Percentiles rank a stretch among this genome's conserved stretches.
These are phyloP conservation scores for Castanea sativa DNA, from an alignment of 306 rosid genomes.

Conservation along the genomic window DNA sequence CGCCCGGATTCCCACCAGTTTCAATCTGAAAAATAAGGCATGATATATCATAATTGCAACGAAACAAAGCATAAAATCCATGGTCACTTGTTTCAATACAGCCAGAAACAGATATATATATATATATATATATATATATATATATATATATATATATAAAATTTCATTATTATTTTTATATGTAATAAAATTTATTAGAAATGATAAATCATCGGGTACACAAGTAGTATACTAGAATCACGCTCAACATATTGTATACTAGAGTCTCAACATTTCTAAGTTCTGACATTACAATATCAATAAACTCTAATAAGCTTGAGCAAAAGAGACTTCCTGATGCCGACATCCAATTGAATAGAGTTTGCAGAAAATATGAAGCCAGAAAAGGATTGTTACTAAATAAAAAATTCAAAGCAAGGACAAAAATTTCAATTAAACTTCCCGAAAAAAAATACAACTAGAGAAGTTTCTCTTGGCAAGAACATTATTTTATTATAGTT, in stretches of 20 bases:
- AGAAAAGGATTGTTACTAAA: not conserved
- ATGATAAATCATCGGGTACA: too few species aligned
- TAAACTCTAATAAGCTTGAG: too few species aligned
- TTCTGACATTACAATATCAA: too few species aligned
- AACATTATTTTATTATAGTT: not conserved
- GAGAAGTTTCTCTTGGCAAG: not conserved
- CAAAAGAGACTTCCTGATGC: too few species aligned
- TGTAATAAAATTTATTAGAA: too few species aligned
- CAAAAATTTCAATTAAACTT: not conserved
- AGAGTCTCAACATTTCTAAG: too few species aligned
- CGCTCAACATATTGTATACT: too few species aligned
- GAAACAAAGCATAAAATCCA: constrained; percentile 21
- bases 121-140: not conserved
- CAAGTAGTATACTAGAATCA: too few species aligned
- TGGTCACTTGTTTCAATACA: not conserved
- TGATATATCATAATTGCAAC: not conserved
- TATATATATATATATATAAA: too few species aligned
- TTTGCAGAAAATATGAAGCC: not conserved
- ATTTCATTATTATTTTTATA: too few species aligned
- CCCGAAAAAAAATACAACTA: not conserved
- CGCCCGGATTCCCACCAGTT: constrained; percentile 77
- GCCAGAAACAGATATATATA: not conserved
- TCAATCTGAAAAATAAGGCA: constrained; percentile 56
- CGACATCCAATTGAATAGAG: too few species aligned
- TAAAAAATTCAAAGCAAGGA: not conserved